Evolutionary conservation across 2,329 filamentous ascomycete species (phyloP), one percentile per base, ranked within the genome.

Genomic region (Arthroderma uncinatum): DNA sequence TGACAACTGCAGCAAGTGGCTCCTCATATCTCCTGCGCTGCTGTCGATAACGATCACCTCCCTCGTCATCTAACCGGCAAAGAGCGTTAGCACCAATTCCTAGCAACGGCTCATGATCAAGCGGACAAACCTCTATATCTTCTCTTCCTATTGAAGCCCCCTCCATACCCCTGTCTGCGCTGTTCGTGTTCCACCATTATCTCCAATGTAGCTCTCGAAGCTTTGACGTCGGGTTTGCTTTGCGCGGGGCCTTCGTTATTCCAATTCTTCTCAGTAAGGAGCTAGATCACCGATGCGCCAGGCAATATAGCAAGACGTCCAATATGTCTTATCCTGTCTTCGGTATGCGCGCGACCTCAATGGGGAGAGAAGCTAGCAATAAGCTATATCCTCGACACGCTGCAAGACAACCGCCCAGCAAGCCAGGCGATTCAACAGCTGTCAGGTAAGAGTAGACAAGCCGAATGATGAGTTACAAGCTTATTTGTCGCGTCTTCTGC

Each of bases 1-100:
- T 85, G 61, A 95, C 78, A 62, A 84, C 84, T 53, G 85, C 82
- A 33, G 82, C 80, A 12, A 85, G 76, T 4, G 88, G 86, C 62
- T 86, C 83, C 67, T 92, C 85, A 64, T 84, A 84, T 68, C 87
- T 82, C 64, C 87, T 81, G 62, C 87, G 83, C 69, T 86, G 86
- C 25, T 82, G 81, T 64, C 87, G 82, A 65, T 84, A 81, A 7
- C 59, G 70, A 67, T 92, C 86, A 65, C 83, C 81, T 58, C 90
- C 84, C 65, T 94, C 87, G 63, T 93, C 87, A 63, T 93, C 87
- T 82, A 39, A 28, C 54, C n/a, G 1, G 9, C 19, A 28, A 48
- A 19, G 19, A 23, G 28, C 9, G 33, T 54, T 19, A 34, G 52
- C n/a, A 52, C 19, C 42, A 55, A 33, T 55, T 8, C 7, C 36